A percentile compares a stretch with the other conserved stretches of the same genome.
phyloP scores from a whole-genome alignment of 1,284 basidiomycete genomes.

The Apiotrichum laibachii region DNA sequence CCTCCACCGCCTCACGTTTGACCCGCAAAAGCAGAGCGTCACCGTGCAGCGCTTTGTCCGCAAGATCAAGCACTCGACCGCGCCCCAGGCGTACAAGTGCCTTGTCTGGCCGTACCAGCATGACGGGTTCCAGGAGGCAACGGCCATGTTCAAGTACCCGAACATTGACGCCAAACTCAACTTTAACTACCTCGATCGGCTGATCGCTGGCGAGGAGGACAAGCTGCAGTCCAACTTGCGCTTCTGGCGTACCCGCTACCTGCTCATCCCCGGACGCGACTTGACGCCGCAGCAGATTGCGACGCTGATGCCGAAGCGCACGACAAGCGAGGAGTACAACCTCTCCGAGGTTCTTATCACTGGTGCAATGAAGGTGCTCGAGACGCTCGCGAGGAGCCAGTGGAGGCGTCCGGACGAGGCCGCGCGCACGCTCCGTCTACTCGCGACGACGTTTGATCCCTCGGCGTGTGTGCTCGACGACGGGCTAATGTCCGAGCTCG shows the following conservation, averaged over 20 bases:
- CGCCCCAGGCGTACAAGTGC: conserved; percentile 75
- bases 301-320: conserved; percentile 58
- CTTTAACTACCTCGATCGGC: conserved; percentile 52
- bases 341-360: conserved; percentile 83
- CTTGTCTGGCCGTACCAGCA: conserved; percentile 90
- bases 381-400: conserved; percentile 75
- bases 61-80: conserved; percentile 61
- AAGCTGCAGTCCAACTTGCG: conserved; percentile 74
- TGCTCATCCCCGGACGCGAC: conserved; percentile 78
- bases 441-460: conserved; percentile 78
- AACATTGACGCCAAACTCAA: conserved; percentile 44
- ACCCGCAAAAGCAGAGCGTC: conserved; percentile 71
- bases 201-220: conserved; percentile 81
- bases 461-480: conserved; percentile 74
- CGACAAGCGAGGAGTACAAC: conserved; percentile 68
- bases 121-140: conserved; percentile 76
- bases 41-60: conserved; percentile 85
- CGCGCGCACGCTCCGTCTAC: conserved; percentile 61
- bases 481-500: conserved; percentile 69
- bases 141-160: conserved; percentile 72
- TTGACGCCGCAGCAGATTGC: conserved; percentile 50
- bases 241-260: conserved; percentile 94
- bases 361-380: conserved; percentile 87
- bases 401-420: conserved; percentile 67
- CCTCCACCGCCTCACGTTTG: conserved; percentile 85